Base-by-base conservation (phyloP, 2,329 filamentous ascomycete species). In the Talaromyces sp. region DNA sequence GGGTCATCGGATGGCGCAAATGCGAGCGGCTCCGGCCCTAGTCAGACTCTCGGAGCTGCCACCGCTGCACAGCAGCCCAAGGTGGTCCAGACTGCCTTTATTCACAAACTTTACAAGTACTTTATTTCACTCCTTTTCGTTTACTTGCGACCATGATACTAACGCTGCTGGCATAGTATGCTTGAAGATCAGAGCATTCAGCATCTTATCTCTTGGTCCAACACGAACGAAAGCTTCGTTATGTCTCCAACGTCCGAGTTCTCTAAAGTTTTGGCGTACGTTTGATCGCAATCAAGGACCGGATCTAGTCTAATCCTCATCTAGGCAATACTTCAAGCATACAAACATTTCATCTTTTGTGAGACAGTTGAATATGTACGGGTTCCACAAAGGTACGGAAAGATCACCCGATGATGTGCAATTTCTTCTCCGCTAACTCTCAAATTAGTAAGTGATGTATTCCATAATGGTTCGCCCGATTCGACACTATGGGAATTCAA, bases 261-360 rank as follows among this genome's bases (percentile, higher is more conserved):
- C 75, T 96, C 94, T 66, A 98, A 97, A 83, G 95, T 98, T 59
- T 83, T 99, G 72, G 92, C 95, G 94, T 97, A 85, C 76, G 90
- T 87, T 27, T 30, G 31, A 34, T 53, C 16, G 12, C 7, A 12
- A 16, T n/a, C 54, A n/a, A 28, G 28, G 14, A 4, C 27, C 30
- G 9, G 50, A 31, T 18, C 18, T 18, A 12, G 44, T 47, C 44
- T 47, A 53, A 53, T 16, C 47, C 31, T 47, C 10, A 18, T 9
- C 33, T 55, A 96, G 94, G 60, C 92, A 96, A 86, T 99, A 99
- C 75, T 99, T 99, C 76, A 99, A 99, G 73, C 95, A 99, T 75
- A 99, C 94, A 68, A 99, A 99, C 73, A 96, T 98, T 64, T 98
- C 95, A 10, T 98, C 95, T 0, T 99, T 99, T 75, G 95, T 99